These are phyloP conservation scores for Zancudomyces culisetae DNA, from an alignment of 371 early-diverging fungal genomes.

Conservation along the genomic window DNA sequence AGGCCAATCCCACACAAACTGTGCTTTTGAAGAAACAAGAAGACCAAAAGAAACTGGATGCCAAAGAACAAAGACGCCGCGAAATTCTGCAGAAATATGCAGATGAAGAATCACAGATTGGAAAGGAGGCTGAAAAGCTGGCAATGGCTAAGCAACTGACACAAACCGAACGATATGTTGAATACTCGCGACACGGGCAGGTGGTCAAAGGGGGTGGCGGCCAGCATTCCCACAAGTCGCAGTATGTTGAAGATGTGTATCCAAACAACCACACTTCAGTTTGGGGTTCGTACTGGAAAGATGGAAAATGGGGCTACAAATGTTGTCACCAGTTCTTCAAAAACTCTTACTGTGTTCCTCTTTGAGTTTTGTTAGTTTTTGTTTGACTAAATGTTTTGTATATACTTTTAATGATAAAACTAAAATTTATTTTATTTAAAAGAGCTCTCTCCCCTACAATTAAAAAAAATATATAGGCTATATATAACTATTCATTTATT, in stretches of 20 bases:
- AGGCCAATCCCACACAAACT: slow-evolving; percentile 89
- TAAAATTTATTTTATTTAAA: too few species aligned
- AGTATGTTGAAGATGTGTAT: slow-evolving; percentile 79
- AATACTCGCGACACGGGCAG: slow-evolving; percentile 84
- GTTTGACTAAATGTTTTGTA: too few species aligned
- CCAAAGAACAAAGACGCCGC: slow-evolving; percentile 45
- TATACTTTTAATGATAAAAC: too few species aligned
- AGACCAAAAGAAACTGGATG: slow-evolving; percentile 56
- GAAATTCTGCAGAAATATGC: slow-evolving; percentile 78
- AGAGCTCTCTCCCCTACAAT: too few species aligned
- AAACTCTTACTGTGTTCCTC: neutral
- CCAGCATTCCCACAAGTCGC: slow-evolving; percentile 43
- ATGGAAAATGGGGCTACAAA: slow-evolving; percentile 88
- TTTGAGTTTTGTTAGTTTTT: too few species aligned
- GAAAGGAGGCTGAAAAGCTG: slow-evolving; percentile 68
- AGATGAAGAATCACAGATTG: slow-evolving; percentile 79
- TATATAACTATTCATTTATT: slow-evolving; percentile 6
- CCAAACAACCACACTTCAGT: slow-evolving; percentile 68
- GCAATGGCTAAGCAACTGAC: slow-evolving; percentile 27
- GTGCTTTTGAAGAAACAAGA: slow-evolving; percentile 74
- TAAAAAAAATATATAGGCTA: neutral
- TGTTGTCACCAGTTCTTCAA: slow-evolving; percentile 31
- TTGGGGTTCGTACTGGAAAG: slow-evolving; percentile 92
- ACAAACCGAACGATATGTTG: slow-evolving; percentile 84
- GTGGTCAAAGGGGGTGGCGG: slow-evolving; percentile 71